phyloP scores from a whole-genome alignment of 371 early-diverging fungal species.

The Blastocladiella emersonii region DNA sequence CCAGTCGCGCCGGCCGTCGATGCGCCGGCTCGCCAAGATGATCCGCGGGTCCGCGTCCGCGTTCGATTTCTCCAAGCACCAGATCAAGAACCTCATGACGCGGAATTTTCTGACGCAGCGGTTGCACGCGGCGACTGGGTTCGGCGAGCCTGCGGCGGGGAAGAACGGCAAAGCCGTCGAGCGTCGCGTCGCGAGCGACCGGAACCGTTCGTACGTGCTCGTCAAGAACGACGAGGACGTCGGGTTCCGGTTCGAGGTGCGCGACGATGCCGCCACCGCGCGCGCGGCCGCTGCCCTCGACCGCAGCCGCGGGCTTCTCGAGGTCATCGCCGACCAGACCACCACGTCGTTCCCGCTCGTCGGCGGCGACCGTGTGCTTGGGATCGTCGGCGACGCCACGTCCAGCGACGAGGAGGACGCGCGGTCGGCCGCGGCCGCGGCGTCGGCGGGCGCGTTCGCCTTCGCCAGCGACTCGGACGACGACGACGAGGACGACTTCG shows the following conservation, averaged over 20 bases:
- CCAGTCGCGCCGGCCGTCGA: slow-evolving; percentile 65
- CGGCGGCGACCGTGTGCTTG: neutral
- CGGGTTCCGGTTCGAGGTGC: slow-evolving; percentile 11
- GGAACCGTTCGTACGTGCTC: slow-evolving; percentile 62
- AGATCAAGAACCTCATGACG: slow-evolving; percentile 68
- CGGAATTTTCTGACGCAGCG: slow-evolving; percentile 78
- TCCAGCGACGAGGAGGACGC: neutral
- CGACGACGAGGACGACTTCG: slow-evolving; percentile 10
- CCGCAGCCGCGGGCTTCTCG: neutral
- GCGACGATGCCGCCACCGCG: neutral
- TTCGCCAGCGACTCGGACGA: slow-evolving; percentile 7
- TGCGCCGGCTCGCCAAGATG: slow-evolving; percentile 60
- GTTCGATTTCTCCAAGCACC: slow-evolving; percentile 76
- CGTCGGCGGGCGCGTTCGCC: neutral
- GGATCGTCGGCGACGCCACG: neutral
- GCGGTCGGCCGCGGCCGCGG: neutral
- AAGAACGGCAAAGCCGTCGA: slow-evolving; percentile 14
- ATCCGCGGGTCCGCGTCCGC: slow-evolving; percentile 46
- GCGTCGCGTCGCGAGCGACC: slow-evolving; percentile 62
- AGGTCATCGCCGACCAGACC: neutral
- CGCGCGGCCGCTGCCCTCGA: neutral
- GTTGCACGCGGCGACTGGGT: slow-evolving; percentile 44
- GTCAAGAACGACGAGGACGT: slow-evolving; percentile 59
- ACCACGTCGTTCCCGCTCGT: neutral
- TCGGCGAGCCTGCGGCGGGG: slow-evolving; percentile 11